Conservation (phyloP, 257 asterid species). For the Avicennia marina region DNA sequence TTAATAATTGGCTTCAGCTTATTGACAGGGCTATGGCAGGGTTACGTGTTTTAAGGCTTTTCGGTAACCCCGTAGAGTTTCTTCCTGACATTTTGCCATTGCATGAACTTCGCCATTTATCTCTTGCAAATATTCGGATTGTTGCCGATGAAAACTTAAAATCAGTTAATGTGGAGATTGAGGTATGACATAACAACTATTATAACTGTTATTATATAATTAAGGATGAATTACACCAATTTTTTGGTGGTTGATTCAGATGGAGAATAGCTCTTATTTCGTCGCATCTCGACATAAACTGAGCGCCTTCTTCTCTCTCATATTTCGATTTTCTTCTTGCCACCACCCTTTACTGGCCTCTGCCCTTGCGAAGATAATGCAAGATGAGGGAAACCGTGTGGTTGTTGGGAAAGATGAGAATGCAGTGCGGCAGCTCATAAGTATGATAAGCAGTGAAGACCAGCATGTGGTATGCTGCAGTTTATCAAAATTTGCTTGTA, state of each 20-base stretch:
- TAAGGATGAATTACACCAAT: conserved; percentile 19
- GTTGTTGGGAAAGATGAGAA: conserved; percentile 97
- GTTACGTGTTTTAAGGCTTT: conserved; percentile 83
- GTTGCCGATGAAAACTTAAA: conserved; percentile 90
- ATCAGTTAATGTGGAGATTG: conserved; percentile 88
- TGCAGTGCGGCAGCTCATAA: conserved; percentile 96
- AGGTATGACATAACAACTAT: conserved; percentile 46
- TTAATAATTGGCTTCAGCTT: conserved; percentile 44
- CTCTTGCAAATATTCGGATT: conserved; percentile 92
- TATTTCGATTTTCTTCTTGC: conserved; percentile 98
- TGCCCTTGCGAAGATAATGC: conserved; percentile 96
- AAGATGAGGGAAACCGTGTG: conserved; percentile 83
- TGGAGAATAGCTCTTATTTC: conserved; percentile 94
- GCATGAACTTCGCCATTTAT: conserved; percentile 84
- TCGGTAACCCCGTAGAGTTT: conserved; percentile 95
- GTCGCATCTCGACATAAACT: conserved; percentile 92
- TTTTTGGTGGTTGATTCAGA: conserved; percentile 49
- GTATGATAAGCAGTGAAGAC: conserved; percentile 97
- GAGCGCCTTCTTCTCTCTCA: conserved; percentile 97
- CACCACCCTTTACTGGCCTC: conserved; percentile 99
- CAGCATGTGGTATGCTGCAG: conserved; percentile 85
- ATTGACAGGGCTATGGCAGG: conserved; percentile 84
- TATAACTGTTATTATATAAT: conserved; percentile 20
- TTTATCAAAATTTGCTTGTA: conserved; percentile 9
- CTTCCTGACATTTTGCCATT: conserved; percentile 95